Conservation (phyloP, 805 yeast species). For the Suhomyces xylopsoci region DNA sequence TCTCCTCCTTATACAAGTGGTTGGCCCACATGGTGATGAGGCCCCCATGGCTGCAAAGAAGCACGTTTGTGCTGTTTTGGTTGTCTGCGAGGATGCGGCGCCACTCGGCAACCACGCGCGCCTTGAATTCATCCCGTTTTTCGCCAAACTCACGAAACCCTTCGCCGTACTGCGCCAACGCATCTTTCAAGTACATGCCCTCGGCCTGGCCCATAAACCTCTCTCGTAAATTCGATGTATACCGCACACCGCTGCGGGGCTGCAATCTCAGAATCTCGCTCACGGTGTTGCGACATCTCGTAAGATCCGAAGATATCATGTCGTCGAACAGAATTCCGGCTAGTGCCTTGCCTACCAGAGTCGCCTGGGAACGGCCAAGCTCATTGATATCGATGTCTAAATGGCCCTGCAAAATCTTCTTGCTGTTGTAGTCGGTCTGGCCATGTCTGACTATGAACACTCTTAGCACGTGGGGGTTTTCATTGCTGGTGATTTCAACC, state of each 20-base stretch:
- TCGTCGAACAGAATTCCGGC: constrained; percentile 41
- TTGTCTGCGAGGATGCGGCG: constrained; percentile 36
- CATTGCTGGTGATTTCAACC: constrained; percentile 21
- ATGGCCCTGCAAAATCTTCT: constrained; percentile 79
- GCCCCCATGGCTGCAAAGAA: constrained; percentile 79
- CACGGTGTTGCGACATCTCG: constrained; percentile 61
- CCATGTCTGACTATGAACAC: constrained; percentile 78
- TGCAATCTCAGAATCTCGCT: constrained; percentile 36
- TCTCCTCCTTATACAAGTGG: constrained; percentile 42
- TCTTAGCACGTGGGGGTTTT: constrained; percentile 38
- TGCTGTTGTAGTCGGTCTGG: constrained; percentile 70
- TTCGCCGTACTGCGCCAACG: constrained; percentile 56
- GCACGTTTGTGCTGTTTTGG: constrained; percentile 44
- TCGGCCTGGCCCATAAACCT: constrained; percentile 74
- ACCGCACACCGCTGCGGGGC: constrained; percentile 16
- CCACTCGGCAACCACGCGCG: constrained; percentile 50
- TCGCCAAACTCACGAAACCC: constrained; percentile 70
- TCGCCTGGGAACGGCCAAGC: constrained; percentile 61
- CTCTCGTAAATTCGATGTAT: constrained; percentile 57
- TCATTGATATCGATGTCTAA: constrained; percentile 60
- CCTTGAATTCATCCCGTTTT: constrained; percentile 40
- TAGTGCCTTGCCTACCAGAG: constrained; percentile 47
- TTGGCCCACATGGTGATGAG: constrained; percentile 61
- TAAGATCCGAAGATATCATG: constrained; percentile 50
- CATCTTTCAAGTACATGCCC: constrained; percentile 70